Evolutionary conservation across 1,284 basidiomycete genomes (phyloP).

Genomic region (Pseudomicrostroma phylloplanum): DNA sequence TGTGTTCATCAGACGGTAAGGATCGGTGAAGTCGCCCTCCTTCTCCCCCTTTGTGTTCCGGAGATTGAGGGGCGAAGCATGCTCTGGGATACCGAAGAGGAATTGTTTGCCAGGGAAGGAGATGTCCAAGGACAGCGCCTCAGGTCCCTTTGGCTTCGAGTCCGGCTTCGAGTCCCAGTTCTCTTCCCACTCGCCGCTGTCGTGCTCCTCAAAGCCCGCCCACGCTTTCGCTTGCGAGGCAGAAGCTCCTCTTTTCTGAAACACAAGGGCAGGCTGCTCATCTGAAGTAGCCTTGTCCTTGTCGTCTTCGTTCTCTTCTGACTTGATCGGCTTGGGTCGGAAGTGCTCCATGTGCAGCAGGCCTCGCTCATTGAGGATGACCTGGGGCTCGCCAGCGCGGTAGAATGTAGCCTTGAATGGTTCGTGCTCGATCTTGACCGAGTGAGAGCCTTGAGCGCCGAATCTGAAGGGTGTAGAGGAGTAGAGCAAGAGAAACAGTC

Average conservation of each 20-base stretch:
- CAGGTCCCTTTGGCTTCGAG: slow-evolving; percentile 94
- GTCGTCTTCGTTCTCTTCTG: slow-evolving; percentile 17
- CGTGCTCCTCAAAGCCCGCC: slow-evolving; percentile 54
- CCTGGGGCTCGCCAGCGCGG: slow-evolving; percentile 66
- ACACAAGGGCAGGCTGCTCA: slow-evolving; percentile 17
- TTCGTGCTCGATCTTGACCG: slow-evolving; percentile 26
- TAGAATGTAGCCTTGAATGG: slow-evolving; percentile 54
- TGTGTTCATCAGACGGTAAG: slow-evolving; percentile 89
- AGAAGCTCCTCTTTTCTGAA: slow-evolving; percentile 27
- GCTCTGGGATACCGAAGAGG: slow-evolving; percentile 93
- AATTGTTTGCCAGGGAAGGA: slow-evolving; percentile 82
- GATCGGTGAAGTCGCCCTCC: slow-evolving; percentile 58
- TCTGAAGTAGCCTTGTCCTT: slow-evolving; percentile 13
- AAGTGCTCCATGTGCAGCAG: slow-evolving; percentile 98
- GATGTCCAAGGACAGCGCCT: slow-evolving; percentile 86
- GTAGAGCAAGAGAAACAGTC: neutral
- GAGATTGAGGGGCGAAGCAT: slow-evolving; percentile 81
- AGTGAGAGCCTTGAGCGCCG: slow-evolving; percentile 22
- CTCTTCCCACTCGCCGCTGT: slow-evolving; percentile 77
- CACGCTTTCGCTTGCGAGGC: slow-evolving; percentile 19
- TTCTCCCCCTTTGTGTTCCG: slow-evolving; percentile 54
- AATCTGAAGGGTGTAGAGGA: slow-evolving; percentile 17
- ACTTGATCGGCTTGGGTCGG: slow-evolving; percentile 46
- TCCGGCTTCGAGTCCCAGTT: slow-evolving; percentile 78
- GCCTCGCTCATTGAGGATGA: slow-evolving; percentile 81